Percentiles rank a stretch among this genome's conserved stretches.
phyloP scores from a whole-genome alignment of 345 rosid species.

The Laguncularia racemosa region DNA sequence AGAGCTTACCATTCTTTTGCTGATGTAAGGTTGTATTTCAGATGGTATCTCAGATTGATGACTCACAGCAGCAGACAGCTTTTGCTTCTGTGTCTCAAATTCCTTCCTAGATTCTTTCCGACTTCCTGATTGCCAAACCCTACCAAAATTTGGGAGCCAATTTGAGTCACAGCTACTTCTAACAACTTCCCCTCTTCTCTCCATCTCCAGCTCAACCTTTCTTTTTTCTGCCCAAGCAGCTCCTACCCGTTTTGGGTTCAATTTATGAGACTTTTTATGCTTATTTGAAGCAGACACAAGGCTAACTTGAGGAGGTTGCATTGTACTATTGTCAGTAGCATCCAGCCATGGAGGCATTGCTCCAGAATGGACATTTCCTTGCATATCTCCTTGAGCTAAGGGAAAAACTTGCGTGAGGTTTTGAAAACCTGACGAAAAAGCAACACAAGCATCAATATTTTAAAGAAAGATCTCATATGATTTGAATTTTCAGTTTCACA shows the following conservation, averaged over 20 bases:
- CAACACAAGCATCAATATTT: neutral
- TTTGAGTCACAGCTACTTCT: conserved; percentile 36
- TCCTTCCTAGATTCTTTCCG: conserved; percentile 86
- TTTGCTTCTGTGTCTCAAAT: conserved; percentile 65
- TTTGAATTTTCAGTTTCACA: too few species aligned
- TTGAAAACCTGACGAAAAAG: conserved; percentile 29
- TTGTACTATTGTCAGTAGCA: conserved; percentile 27
- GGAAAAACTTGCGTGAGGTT: conserved; percentile 29
- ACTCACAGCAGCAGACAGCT: conserved; percentile 36
- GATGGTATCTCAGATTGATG: conserved; percentile 32
- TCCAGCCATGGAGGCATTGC: conserved; percentile 86
- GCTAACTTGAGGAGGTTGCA: conserved; percentile 17
- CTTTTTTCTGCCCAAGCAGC: conserved; percentile 96
- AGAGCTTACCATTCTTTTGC: conserved; percentile 65
- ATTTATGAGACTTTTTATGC: conserved; percentile 40
- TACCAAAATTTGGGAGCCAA: conserved; percentile 96
- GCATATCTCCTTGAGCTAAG: conserved; percentile 19
- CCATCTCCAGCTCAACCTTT: conserved; percentile 83
- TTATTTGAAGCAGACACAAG: conserved; percentile 19
- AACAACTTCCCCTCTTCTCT: conserved; percentile 57
- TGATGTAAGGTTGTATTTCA: conserved; percentile 54
- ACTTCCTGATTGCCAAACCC: conserved; percentile 96
- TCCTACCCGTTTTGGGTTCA: conserved; percentile 87
- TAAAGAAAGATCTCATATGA: too few species aligned
- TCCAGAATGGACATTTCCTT: conserved; percentile 74